Percentiles rank a stretch among this genome's conserved stretches.
Conservation (phyloP, 169 alveolate species). For the Eimeria necatrix region DNA sequence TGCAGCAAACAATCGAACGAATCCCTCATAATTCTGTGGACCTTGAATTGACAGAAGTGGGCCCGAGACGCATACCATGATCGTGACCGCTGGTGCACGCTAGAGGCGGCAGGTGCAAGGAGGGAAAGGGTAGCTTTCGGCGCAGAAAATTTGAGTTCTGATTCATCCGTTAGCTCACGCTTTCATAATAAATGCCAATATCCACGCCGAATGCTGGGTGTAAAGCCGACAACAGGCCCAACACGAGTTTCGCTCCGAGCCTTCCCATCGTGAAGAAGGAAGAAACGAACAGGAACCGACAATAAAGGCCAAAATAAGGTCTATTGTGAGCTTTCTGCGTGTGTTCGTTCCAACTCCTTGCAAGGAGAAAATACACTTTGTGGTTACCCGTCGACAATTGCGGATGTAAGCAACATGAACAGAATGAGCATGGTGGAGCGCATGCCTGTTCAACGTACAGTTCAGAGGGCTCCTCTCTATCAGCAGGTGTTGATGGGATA, state of each 20-base stretch:
- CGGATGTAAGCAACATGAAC: not conserved
- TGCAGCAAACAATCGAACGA: not conserved
- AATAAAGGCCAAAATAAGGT: not conserved
- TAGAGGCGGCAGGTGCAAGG: not conserved
- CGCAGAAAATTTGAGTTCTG: too few species aligned
- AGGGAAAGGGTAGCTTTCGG: not conserved
- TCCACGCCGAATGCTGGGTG: constrained; percentile 11
- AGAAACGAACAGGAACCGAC: not conserved
- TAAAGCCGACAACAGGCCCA: not conserved
- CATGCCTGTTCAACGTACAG: not conserved
- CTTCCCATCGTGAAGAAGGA: not conserved
- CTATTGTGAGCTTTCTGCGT: not conserved
- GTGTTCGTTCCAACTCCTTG: not conserved
- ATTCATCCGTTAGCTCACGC: not conserved
- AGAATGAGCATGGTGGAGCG: not conserved
- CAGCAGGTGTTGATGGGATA: too few species aligned
- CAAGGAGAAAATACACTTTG: not conserved
- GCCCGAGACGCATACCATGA: not conserved
- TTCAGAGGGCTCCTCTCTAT: too few species aligned
- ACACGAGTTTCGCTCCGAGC: not conserved
- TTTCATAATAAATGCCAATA: constrained; percentile 32
- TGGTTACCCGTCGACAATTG: too few species aligned
- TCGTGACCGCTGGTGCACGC: not conserved
- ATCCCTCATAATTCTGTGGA: not conserved
- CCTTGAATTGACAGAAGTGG: not conserved